Base-by-base conservation (phyloP, 495 filamentous ascomycete species). In the Podospora australis region DNA sequence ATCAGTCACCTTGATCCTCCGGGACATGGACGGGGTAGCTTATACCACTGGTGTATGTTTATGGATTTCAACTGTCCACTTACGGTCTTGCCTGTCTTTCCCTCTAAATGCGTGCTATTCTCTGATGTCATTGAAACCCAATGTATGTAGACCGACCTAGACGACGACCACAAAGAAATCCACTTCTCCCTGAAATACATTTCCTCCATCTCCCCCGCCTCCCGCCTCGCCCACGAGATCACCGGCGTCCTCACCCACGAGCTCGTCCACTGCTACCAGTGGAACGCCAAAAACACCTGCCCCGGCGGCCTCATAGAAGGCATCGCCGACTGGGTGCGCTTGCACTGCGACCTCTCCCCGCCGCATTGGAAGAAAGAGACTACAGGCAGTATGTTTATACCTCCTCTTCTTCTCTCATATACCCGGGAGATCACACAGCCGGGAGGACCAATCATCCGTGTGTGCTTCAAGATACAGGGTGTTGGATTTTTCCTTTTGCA, bases 191-290 rank as follows among this genome's bases (percentile, higher is more conserved):
- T 89, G 9, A 68, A 77, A 44, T 96, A 96, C 68, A 82, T 97
- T 56, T 53, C 60, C 26, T 47, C 65, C 11, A 61, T 67, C 46
- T 63, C 70, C 47, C 66, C 71, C 2, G 1, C 58, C 0, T 44
- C 65, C 2, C 71, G 70, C 10, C 64, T 63, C 11, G 39, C 64
- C n/a, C 56, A 77, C 25, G 92, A 98, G 68, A 81, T 97, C 48
- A 66, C 74, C 9, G 92, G 92, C 30, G 88, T 98, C 2, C 57
- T 98, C 7, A 80, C 81, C 0, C 92, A 98, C 64, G 92, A 98
- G 68, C 83, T 96, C 52, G 92, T 97, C 9, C 92, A 98, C 63
- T 96, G 90, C 70, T 95, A 86, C 69, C 92, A 98, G 63, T 88
- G 86, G 66, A 80, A 86, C 44, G 84, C 74, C 1, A 70, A 66